Percentiles rank a stretch among this genome's conserved stretches.
These are phyloP conservation scores for Podaxis mareebaensis DNA, from an alignment of 768 basidiomycete genomes.

Conservation along the genomic window DNA sequence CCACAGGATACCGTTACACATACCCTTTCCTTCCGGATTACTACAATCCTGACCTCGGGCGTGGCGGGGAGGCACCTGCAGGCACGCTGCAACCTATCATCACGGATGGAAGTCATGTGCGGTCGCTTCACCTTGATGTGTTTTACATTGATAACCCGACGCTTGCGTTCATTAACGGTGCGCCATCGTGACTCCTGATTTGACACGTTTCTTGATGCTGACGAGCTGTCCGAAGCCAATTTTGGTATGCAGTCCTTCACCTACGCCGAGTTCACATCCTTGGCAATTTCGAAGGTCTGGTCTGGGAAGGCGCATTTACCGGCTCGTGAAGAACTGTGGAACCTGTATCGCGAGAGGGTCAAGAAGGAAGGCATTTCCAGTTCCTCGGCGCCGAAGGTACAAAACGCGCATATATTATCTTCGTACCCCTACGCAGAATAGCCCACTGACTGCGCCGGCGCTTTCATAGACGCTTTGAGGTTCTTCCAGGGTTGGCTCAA, in stretches of 20 bases:
- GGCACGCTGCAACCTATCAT: conserved; percentile 33
- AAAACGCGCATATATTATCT: conserved; percentile 23
- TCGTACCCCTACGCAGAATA: background rate
- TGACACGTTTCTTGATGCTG: background rate
- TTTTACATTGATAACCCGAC: conserved; percentile 49
- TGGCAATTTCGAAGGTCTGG: conserved; percentile 41
- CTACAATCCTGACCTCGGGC: conserved; percentile 29
- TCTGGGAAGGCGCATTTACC: conserved; percentile 35
- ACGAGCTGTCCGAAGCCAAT: conserved; percentile 28
- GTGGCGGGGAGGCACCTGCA: conserved; percentile 18
- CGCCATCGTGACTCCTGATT: conserved; percentile 8
- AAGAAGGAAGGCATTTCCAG: conserved; percentile 35
- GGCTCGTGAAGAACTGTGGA: conserved; percentile 32
- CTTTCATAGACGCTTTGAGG: conserved; percentile 26
- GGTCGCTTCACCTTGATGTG: conserved; percentile 38
- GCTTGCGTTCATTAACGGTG: conserved; percentile 39
- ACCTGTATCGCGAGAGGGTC: conserved; percentile 30
- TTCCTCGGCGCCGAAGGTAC: conserved; percentile 32
- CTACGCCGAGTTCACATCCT: conserved; percentile 35
- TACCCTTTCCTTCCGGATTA: conserved; percentile 46
- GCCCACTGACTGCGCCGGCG: background rate
- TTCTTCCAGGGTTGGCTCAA: conserved; percentile 42
- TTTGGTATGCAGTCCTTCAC: conserved; percentile 41
- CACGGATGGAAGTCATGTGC: conserved; percentile 41
- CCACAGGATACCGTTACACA: conserved; percentile 44